Evolutionary conservation across 768 basidiomycete genomes (phyloP), one percentile per base, ranked within the genome.

Genomic region (Terana coerulea): DNA sequence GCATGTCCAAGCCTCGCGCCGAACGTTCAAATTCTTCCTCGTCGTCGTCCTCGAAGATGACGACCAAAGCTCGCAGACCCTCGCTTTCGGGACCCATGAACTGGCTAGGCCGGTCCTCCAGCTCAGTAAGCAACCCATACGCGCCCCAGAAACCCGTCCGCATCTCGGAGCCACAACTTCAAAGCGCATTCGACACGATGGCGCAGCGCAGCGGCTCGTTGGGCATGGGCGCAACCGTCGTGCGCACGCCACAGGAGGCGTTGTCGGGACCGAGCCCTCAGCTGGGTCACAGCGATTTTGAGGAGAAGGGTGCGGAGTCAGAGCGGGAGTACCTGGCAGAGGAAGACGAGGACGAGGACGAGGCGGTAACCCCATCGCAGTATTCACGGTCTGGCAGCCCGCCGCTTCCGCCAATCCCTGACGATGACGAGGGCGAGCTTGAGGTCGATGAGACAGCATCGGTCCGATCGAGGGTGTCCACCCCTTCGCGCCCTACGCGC

Each of bases 161-260:
- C 40, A 69, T 74, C 45, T 76, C 75, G 5, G 77, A 78, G 60
- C 73, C 76, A 15, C 69, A 70, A 47, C 51, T 70, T 6, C 55
- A 64, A 7, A 65, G 65, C 55, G 65, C 65, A 37, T 53, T 72
- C 4, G 69, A 72, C 10, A 61, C 62, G 3, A 49, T 71, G 26
- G 36, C 46, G 46, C 62, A 54, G 12, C 75, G 80, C 11, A 73
- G 67, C 36, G 80, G 80, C 2, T 65, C 71, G 3, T 76, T 88
- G 17, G 88, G 86, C n/a, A 63, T 77, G 17, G 88, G 89, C 34
- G 89, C 89, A 12, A 84, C 75, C 1, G 72, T 92, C 26, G 89
- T 91, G 31, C 74, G 83, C 51, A 91, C 90, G 0, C 90, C 90
- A 7, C 82, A 86, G 57, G 90, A 92, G 49, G 89, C 89, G 19